Evolutionary conservation across 1,284 basidiomycete species (phyloP), one percentile per base, ranked within the genome.

Genomic region (Malassezia yamatoensis): DNA sequence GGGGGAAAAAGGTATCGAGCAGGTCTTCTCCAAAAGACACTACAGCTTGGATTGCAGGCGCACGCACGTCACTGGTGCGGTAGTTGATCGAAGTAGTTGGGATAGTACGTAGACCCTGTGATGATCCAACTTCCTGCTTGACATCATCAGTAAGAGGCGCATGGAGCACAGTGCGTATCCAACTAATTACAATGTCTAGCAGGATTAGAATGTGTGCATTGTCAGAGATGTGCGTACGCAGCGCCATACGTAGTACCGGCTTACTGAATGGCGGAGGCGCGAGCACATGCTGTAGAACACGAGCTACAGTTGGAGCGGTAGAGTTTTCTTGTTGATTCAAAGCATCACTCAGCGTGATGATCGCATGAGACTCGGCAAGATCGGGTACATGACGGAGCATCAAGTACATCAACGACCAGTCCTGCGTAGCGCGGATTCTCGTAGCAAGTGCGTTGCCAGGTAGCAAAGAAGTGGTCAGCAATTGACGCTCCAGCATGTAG

Each of bases 1-100:
- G 55, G 20, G 55, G 50, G 43, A 58, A 58, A 33, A 41, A 58
- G 44, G 55, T 58, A 49, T 58, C 55, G 34, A 58, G 50, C 51
- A 58, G 10, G 40, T 58, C 55, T 24, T 58, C 55, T 33, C 37
- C 43, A 18, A 58, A 58, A 29, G 50, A 53, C 39, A 49, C 34
- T n/a, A 47, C 41, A 33, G 45, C 46, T 9, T 43, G 50, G 12
- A 58, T 41, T 20, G 37, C 12, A 29, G 55, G 45, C 39, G 55
- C 49, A 24, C 32, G 44, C 45, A 58, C 55, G 20, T 46, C 50
- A 43, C 50, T 43, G 13, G 51, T 39, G 39, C 50, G 38, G 55
- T 58, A 58, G 29, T 9, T 29, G 33, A 58, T 35, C 38, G 7
- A 10, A 7, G 55, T 52, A 33, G 21, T 37, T 29, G 54, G 54